phyloP scores from a whole-genome alignment of 768 basidiomycete genomes.

The Polyporus arcularius region DNA sequence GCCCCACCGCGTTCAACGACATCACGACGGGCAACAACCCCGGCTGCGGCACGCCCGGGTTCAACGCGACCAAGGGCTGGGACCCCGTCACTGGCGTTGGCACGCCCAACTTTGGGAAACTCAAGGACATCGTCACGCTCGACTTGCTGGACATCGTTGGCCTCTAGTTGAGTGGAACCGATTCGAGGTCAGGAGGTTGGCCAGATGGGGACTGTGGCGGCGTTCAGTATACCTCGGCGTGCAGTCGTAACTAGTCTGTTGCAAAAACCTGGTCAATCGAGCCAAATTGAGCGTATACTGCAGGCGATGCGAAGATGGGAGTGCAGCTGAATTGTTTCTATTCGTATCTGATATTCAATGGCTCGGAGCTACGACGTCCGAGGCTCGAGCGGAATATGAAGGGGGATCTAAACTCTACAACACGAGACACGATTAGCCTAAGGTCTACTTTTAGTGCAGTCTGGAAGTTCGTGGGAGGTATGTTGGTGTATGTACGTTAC shows the following conservation, averaged over 20 bases:
- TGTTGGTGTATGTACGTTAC: not conserved
- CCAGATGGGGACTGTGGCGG: no score
- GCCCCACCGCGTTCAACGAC: constrained; percentile 34
- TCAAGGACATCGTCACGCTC: constrained; percentile 28
- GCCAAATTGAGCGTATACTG: no score
- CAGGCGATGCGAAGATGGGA: no score
- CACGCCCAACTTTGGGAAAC: constrained; percentile 34
- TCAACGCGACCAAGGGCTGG: constrained; percentile 38
- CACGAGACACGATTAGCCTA: not conserved
- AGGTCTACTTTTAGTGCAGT: not conserved
- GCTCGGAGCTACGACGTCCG: no score
- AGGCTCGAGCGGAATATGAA: no score
- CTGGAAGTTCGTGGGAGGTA: not conserved
- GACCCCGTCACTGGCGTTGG: constrained; percentile 38
- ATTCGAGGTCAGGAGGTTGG: no score
- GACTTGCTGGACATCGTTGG: constrained; percentile 2
- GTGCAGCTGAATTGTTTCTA: no score
- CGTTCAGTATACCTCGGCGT: no score
- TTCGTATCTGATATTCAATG: no score
- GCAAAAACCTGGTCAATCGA: no score
- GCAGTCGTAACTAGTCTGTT: no score
- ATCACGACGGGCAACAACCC: constrained; percentile 39
- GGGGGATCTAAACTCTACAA: not conserved
- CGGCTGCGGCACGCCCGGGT: constrained; percentile 40
- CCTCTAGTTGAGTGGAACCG: no score